Percentiles rank a stretch among this genome's conserved stretches.
Evolutionary conservation across 2,329 filamentous ascomycete genomes (phyloP).

Genomic region (Talaromyces islandicus): DNA sequence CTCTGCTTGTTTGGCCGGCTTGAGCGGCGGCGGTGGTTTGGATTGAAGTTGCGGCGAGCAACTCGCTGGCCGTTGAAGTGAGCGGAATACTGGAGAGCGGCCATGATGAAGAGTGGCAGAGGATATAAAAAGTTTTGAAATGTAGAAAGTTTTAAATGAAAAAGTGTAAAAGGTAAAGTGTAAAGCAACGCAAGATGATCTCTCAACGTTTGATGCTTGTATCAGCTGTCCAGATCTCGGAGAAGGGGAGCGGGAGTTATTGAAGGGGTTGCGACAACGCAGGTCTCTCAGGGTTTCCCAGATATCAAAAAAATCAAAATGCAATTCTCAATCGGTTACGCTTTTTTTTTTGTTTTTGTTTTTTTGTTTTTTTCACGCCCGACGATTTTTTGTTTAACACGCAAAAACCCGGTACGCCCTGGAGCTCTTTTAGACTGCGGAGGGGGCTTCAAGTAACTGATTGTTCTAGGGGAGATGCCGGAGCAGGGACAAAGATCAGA

Average conservation of each 20-base stretch:
- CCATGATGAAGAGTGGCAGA: not conserved
- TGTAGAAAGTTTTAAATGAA: not conserved
- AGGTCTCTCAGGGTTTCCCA: constrained; percentile 3
- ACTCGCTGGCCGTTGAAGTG: not conserved
- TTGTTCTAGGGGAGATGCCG: not conserved
- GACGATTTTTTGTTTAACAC: constrained; percentile 7
- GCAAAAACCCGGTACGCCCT: constrained; percentile 10
- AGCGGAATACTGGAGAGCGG: not conserved
- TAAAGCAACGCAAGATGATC: not conserved
- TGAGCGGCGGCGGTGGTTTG: not conserved
- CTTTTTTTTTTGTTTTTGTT: constrained; percentile 5
- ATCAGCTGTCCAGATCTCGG: not conserved
- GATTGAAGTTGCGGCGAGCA: not conserved
- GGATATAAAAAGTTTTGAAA: not conserved
- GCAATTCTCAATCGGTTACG: constrained; percentile 4
- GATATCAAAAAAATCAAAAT: constrained; percentile 7
- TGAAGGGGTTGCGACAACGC: not conserved
- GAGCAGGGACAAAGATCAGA: not conserved
- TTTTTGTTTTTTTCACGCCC: not conserved
- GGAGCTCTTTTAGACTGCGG: constrained; percentile 8
- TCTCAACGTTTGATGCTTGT: not conserved
- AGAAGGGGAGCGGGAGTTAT: not conserved
- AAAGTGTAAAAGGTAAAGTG: not conserved
- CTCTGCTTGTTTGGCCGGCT: not conserved
- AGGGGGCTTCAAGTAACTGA: constrained; percentile 1